These are phyloP conservation scores for Psidium guajava DNA, from an alignment of 345 rosid species.

Conservation along the genomic window DNA sequence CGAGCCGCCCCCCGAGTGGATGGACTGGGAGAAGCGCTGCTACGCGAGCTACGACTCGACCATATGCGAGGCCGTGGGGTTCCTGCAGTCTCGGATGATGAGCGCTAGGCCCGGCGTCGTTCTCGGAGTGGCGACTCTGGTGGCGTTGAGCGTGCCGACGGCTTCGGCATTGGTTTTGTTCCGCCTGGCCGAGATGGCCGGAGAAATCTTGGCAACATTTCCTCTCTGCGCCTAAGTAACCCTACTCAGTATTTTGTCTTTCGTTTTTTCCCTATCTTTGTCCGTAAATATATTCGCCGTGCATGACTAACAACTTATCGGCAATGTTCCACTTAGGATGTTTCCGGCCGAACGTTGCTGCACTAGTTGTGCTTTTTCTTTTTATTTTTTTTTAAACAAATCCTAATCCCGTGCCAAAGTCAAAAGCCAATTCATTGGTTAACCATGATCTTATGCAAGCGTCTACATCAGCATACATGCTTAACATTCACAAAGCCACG, in stretches of 20 bases:
- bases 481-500: neutral
- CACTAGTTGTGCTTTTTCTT: neutral
- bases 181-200: neutral
- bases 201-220: neutral
- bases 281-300: neutral
- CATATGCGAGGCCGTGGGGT: constrained; percentile 18
- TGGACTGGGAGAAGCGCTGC: constrained; percentile 39
- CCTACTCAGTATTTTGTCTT: neutral
- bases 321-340: neutral
- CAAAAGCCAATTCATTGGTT: neutral
- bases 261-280: neutral
- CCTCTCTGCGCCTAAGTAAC: neutral
- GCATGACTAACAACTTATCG: neutral
- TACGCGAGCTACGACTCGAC: constrained; percentile 8
- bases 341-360: neutral
- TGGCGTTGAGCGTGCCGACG: constrained; percentile 7
- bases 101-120: constrained; percentile 33
- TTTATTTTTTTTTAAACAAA: neutral
- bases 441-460: neutral
- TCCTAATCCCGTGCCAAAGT: neutral
- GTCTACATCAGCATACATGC: neutral
- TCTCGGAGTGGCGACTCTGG: constrained; percentile 11
- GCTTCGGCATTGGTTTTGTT: constrained; percentile 1
- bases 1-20: constrained; percentile 26
- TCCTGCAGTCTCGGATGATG: constrained; percentile 31